These are phyloP conservation scores for Reutealis trisperma DNA, from an alignment of 345 rosid species.

Conservation along the genomic window DNA sequence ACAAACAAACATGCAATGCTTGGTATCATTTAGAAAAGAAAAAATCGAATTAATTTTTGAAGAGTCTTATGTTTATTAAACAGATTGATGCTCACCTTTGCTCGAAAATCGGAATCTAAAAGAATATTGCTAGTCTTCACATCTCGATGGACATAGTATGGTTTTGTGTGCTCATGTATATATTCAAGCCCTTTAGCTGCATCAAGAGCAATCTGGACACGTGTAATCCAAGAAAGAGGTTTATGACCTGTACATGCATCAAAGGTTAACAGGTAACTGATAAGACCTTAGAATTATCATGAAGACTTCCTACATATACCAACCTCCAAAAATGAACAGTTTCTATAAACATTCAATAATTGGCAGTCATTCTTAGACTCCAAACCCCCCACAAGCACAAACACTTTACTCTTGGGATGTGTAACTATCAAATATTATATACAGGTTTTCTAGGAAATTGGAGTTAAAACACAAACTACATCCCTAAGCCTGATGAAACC, in stretches of 20 bases:
- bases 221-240: conserved; percentile 35
- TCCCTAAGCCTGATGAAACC: too few species aligned
- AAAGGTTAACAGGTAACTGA: not conserved
- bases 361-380: not conserved
- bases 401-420: not conserved
- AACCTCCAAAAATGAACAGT: not conserved
- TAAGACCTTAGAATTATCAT: not conserved
- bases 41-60: not conserved
- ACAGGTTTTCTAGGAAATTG: too few species aligned
- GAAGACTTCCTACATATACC: not conserved
- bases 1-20: not conserved
- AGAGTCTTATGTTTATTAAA: not conserved
- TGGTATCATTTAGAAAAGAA: not conserved
- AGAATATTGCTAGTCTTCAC: conserved; percentile 45
- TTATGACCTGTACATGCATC: conserved; percentile 25
- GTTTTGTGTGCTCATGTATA: conserved; percentile 37
- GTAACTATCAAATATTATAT: not conserved
- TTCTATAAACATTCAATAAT: not conserved
- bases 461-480: too few species aligned
- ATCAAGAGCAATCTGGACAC: conserved; percentile 40
- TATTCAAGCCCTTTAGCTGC: conserved; percentile 46
- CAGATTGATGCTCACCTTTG: conserved; percentile 28
- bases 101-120: conserved; percentile 35
- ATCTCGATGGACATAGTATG: conserved; percentile 38
- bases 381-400: not conserved